Evolutionary conservation across 2,329 filamentous ascomycete genomes (phyloP).

Genomic region (Nemania sp.): DNA sequence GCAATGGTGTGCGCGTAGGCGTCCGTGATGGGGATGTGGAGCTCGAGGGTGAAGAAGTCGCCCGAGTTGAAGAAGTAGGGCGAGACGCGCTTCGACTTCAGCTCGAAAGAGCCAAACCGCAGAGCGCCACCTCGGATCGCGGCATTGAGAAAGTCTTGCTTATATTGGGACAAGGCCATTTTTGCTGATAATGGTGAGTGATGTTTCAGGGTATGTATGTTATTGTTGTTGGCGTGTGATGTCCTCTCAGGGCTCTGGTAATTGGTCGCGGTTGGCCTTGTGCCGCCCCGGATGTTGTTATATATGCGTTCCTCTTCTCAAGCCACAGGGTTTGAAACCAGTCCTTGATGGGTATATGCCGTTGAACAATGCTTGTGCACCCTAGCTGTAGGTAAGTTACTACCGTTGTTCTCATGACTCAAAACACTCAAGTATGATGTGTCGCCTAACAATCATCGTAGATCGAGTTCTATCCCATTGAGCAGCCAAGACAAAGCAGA

Average conservation of each 20-base stretch:
- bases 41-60: conserved; percentile 79
- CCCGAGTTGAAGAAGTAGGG: conserved; percentile 99
- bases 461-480: not conserved
- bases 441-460: not conserved
- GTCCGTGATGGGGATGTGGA: conserved; percentile 76
- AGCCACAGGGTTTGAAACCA: not conserved
- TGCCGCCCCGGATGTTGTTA: too few relatives aligned
- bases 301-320: not conserved
- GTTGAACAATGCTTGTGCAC: not conserved
- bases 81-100: conserved; percentile 90
- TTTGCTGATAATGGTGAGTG: not conserved
- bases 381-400: conserved; percentile 1
- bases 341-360: not conserved
- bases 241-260: not conserved
- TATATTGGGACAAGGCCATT: conserved; percentile 65
- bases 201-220: too few relatives aligned
- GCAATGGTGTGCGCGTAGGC: conserved; percentile 76
- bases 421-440: not conserved
- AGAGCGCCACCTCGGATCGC: conserved; percentile 71
- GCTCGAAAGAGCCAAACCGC: conserved; percentile 81
- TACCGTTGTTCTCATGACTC: not conserved
- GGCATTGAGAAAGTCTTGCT: conserved; percentile 72
- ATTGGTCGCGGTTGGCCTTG: too few relatives aligned
- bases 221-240: not conserved
- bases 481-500: not conserved